Conservation (phyloP, 1,284 basidiomycete genomes). For the Ganoderma lingzhi region DNA sequence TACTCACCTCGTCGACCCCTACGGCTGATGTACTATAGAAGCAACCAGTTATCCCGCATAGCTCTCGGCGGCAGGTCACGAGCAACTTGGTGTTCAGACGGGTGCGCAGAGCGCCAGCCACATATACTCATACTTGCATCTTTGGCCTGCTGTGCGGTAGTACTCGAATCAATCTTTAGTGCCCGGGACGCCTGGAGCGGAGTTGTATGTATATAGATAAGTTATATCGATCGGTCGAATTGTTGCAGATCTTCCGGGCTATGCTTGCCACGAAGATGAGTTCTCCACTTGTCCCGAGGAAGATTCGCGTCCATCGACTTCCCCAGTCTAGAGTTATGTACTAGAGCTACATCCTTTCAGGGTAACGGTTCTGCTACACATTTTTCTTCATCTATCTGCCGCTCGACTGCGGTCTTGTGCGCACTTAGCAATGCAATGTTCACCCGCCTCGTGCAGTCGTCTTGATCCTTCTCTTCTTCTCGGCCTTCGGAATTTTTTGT, state of each 20-base stretch:
- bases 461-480: conserved; percentile 90
- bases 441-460: conserved; percentile 45
- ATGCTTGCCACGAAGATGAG: background rate
- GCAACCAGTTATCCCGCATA: conserved; percentile 16
- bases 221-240: conserved; percentile 14
- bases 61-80: conserved; percentile 14
- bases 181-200: conserved; percentile 6
- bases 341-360: background rate
- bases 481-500: conserved; percentile 92
- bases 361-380: background rate
- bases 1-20: conserved; percentile 9
- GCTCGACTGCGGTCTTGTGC: background rate
- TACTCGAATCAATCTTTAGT: conserved; percentile 3
- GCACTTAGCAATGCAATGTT: background rate
- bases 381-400: background rate
- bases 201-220: conserved; percentile 22
- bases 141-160: conserved; percentile 6
- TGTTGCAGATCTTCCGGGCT: background rate
- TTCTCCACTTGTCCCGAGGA: background rate
- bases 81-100: conserved; percentile 13
- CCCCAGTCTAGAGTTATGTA: background rate
- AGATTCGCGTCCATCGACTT: background rate
- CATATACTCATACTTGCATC: conserved; percentile 10
- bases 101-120: conserved; percentile 12
- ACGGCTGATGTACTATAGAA: conserved; percentile 32